Base-by-base conservation (phyloP, 192 early-diverging fungal genomes). In the Linnemannia hyalina region DNA sequence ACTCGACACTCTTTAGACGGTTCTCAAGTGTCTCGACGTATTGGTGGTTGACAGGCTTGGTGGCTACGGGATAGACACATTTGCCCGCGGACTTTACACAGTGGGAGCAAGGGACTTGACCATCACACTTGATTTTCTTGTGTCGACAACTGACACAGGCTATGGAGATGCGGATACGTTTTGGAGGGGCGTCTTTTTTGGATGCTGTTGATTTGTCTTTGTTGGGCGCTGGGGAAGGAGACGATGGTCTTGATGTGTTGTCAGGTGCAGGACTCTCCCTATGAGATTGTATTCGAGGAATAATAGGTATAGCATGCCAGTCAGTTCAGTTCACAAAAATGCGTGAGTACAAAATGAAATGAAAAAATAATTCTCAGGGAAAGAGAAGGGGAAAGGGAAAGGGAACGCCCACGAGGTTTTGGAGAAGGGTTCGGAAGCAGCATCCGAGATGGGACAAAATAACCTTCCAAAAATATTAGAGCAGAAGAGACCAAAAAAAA, bases 61-160 rank as follows among this genome's bases (percentile, higher is more conserved):
- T 85, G 3, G 78, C 83, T 13, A 44, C 78, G 29, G 83, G 83
- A 18, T 85, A 85, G 38, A 85, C 38, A 60, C 83, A 85, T 9
- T 80, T 70, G 9, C 57, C 57, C 11, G 44, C 35, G n/a, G 52
- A 71, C 38, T 85, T 85, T 80, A 81, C 76, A 44, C 89, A 89
- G 78, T 89, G 85, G 2, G 85, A 75, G 49, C 89, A 89, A 11
- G 89, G 89, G 16, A 77, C 72, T 70, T 82, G 82, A 13, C 89
- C 89, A 70, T 89, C 82, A 41, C 89, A 89, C 78, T 89, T 89
- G 41, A 88, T 87, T 68, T 89, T 89, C 70, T 83, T 83, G 18
- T 83, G 76, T 16, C 89, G 78, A 73, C 89, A 89, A 49, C 70
- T 88, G 15, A 87, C 89, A 54, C 89, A 89, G 9, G 89, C 89